phyloP scores from a whole-genome alignment of 2,329 filamentous ascomycete genomes.

The Shiraia sp. region DNA sequence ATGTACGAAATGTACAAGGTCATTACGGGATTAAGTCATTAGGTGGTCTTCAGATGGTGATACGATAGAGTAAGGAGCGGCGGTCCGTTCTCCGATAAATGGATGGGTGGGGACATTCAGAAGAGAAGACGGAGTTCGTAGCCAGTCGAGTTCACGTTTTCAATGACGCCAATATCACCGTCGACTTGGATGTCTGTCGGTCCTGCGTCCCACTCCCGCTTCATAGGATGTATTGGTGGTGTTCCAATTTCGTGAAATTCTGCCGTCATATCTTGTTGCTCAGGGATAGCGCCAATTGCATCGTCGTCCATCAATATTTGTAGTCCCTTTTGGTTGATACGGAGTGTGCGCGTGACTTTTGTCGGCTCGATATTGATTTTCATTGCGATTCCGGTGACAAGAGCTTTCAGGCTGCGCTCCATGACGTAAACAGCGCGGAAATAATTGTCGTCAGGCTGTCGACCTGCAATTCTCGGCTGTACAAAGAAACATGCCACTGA shows the following conservation, averaged over 20 bases:
- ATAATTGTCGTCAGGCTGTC: slow-evolving; percentile 62
- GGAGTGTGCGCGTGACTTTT: slow-evolving; percentile 71
- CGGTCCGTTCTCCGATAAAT: slow-evolving; percentile 2
- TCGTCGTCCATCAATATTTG: slow-evolving; percentile 91
- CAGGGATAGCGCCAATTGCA: slow-evolving; percentile 77
- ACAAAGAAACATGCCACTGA: slow-evolving; percentile 86
- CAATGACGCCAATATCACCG: slow-evolving; percentile 49
- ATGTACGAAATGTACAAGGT: slow-evolving; percentile 38
- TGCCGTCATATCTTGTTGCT: slow-evolving; percentile 86
- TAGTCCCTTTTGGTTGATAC: slow-evolving; percentile 72
- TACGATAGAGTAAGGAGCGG: slow-evolving; percentile 13
- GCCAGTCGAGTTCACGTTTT: slow-evolving; percentile 50
- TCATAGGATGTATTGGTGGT: slow-evolving; percentile 49
- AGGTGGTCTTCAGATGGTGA: slow-evolving; percentile 10
- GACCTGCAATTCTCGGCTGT: slow-evolving; percentile 57
- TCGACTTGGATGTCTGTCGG: slow-evolving; percentile 53
- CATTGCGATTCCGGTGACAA: slow-evolving; percentile 70
- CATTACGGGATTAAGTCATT: slow-evolving; percentile 32
- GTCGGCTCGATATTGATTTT: slow-evolving; percentile 82
- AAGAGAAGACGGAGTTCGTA: slow-evolving; percentile 56
- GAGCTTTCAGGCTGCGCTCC: slow-evolving; percentile 73
- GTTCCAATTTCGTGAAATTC: slow-evolving; percentile 67
- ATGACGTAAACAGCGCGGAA: slow-evolving; percentile 86
- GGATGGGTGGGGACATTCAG: slow-evolving; percentile 26
- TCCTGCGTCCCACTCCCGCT: slow-evolving; percentile 58